These are phyloP conservation scores for Galerina sulciceps DNA, from an alignment of 768 basidiomycete species.

Conservation along the genomic window DNA sequence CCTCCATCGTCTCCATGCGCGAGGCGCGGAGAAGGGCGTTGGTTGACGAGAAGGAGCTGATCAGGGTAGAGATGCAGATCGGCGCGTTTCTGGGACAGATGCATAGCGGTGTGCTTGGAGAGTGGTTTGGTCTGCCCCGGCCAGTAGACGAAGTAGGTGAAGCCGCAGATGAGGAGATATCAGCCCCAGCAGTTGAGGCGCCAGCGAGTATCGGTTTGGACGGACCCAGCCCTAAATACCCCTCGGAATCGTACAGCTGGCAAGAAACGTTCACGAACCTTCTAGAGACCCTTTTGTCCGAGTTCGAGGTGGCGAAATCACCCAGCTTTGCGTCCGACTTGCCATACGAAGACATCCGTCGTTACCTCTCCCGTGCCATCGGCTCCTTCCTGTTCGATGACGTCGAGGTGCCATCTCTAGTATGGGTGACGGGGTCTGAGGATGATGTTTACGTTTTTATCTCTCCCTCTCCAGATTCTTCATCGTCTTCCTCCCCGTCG, in stretches of 20 bases:
- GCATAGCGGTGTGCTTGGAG: conserved; percentile 72
- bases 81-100: conserved; percentile 64
- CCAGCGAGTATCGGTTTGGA: neutral
- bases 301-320: conserved; percentile 35
- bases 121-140: conserved; percentile 68
- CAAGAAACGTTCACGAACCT: conserved; percentile 71
- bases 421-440: conserved; percentile 65
- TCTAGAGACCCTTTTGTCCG: conserved; percentile 60
- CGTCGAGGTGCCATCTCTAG: conserved; percentile 68
- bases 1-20: conserved; percentile 40
- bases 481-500: neutral
- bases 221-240: conserved; percentile 29
- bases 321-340: conserved; percentile 25
- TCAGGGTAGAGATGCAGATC: conserved; percentile 60
- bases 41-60: conserved; percentile 40
- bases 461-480: conserved; percentile 29
- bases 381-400: conserved; percentile 79
- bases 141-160: neutral
- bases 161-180: no score
- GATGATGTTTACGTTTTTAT: conserved; percentile 55
- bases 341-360: conserved; percentile 48
- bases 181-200: no score
- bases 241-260: conserved; percentile 63
- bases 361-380: conserved; percentile 68
- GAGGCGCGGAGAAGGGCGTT: conserved; percentile 38